Percentiles rank a stretch among this genome's conserved stretches.
phyloP scores from a whole-genome alignment of 163 green algal genomes.

The Chloromonas sp. region DNA sequence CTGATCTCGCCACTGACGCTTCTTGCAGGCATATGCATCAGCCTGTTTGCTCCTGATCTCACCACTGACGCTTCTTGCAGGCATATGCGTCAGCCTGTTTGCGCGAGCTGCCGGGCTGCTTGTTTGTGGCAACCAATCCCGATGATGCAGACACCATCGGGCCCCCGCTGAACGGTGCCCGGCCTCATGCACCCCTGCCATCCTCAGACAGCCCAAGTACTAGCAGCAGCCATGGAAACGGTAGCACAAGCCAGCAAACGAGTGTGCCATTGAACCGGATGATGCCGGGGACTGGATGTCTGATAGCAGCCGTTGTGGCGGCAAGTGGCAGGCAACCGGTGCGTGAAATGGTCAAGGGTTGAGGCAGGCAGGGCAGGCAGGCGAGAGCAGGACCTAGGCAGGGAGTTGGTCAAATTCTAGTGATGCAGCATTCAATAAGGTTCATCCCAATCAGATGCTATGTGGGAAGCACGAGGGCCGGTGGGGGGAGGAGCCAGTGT shows the following conservation, averaged over 20 bases:
- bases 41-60: conserved; percentile 44
- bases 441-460: too few relatives aligned
- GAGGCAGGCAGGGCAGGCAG: too few relatives aligned
- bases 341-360: background rate
- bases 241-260: background rate
- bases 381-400: too few relatives aligned
- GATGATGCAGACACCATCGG: conserved; percentile 47
- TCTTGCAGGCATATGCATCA: background rate
- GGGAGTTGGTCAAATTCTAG: too few relatives aligned
- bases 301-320: conserved; percentile 47
- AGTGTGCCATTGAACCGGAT: conserved; percentile 29
- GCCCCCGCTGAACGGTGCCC: too few relatives aligned
- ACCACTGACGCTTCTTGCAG: background rate
- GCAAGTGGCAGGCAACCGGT: conserved; percentile 35
- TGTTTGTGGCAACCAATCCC: conserved; percentile 54
- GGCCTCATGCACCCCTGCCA: too few relatives aligned
- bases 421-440: too few relatives aligned
- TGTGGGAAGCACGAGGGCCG: too few relatives aligned
- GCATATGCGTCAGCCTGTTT: conserved; percentile 25
- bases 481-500: too few relatives aligned
- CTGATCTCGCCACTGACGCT: conserved; percentile 25
- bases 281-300: conserved; percentile 60
- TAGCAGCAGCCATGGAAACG: too few relatives aligned
- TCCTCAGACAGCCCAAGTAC: too few relatives aligned
- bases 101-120: conserved; percentile 39